Base-by-base conservation (phyloP, 768 basidiomycete species). In the Tylopilus sp. region DNA sequence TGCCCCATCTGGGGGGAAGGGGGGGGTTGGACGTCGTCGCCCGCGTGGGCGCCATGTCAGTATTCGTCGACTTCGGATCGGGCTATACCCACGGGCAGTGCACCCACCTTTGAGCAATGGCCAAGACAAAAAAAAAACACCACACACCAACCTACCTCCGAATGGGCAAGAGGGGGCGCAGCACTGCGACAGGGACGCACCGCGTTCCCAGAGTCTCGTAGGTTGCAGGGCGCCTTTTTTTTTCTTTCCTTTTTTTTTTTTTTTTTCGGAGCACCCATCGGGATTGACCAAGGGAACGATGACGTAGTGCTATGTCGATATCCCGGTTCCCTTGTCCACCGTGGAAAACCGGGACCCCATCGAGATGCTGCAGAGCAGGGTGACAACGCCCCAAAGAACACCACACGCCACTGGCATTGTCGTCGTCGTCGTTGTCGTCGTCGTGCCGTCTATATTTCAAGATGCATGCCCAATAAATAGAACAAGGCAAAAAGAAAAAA, bases 361-460 rank as follows among this genome's bases (percentile, higher is more conserved):
- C 17, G 40, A 46, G 39, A 51, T 57, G 56, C 7, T 48, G 22
- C 33, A 44, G 31, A 41, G 21, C 10, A n/a, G 20, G 47, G 47
- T 44, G 33, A 23, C 47, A 54, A 62, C 60, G 39, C 15, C 21
- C 46, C 55, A 36, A 17, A n/a, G 35, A 3, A n/a, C 15, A n/a
- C n/a, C n/a, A n/a, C n/a, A 10, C 30, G n/a, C 33, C n/a, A n/a
- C n/a, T n/a, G n/a, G 33, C 17, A 17, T 35, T 17, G 33, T 15
- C 33, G 11, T 35, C 6, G 35, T 35, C 35, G 35, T 35, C 35
- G 35, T 35, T n/a, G n/a, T 35, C 17, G 35, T 31, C 31, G 15
- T 35, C 36, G 36, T 18, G 31, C 11, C 36, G n/a, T 9, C n/a
- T 9, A 18, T 3, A 35, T 36, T n/a, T n/a, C n/a, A n/a, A n/a